Base-by-base conservation (phyloP, 2,329 filamentous ascomycete species). In the Botrytis paeoniae region DNA sequence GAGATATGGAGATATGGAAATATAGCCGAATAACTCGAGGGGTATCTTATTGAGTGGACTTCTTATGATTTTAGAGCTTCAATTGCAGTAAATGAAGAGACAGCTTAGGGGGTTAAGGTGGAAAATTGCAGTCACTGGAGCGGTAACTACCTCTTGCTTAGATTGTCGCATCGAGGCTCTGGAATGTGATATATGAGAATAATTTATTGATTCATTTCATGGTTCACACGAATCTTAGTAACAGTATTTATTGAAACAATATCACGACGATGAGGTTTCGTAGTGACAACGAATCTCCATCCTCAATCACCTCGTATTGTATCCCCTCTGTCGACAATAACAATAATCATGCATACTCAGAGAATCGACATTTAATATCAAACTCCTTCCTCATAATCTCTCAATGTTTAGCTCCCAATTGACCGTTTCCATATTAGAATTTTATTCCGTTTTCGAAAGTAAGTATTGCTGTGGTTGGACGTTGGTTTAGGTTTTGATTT, bases 231-330 rank as follows among this genome's bases (percentile, higher is more conserved):
- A 10, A 22, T 7, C 1, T 48, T 48, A 48, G 1, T 48, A 10
- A 4, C 45, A 10, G 43, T 22, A 43, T 2, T 1, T 18, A 48
- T 48, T 48, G 20, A 8, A 7, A 51, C 0, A n/a, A 16, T 51
- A n/a, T 14, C 22, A 16, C 25, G 12, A 16, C 12, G 5, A 25
- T 54, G 0, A 14, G 3, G 1, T 7, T n/a, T 51, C 10, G 3
- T 0, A 1, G 25, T n/a, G 48, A n/a, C 12, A 16, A 4, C 12
- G 25, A 54, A n/a, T 1, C 0, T 6, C 5, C 25, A n/a, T 6
- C 0, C 0, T 54, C 12, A 1, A n/a, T 12, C 4, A n/a, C 2
- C 0, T 51, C 14, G 4, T n/a, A 3, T 51, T n/a, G 4, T n/a
- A 3, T 51, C 2, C 12, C 25, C 25, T n/a, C 8, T n/a, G 4